Percentiles rank a stretch among this genome's conserved stretches.
phyloP scores from a whole-genome alignment of 1,284 basidiomycete species.

The Cutaneotrichosporon sp. region DNA sequence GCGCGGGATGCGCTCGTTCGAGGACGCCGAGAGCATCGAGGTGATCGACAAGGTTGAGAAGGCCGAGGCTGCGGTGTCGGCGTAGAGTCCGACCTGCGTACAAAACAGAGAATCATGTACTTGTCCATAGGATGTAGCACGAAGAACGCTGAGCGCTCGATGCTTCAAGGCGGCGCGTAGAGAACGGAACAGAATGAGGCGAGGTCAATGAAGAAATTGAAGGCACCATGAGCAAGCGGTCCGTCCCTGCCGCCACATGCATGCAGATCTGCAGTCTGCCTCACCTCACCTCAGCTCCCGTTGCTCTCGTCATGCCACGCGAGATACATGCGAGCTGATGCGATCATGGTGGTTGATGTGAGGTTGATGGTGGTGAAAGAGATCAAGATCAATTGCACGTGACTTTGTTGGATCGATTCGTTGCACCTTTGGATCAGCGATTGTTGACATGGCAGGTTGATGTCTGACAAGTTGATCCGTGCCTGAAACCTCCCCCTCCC shows the following conservation, averaged over 20 bases:
- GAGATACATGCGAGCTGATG: neutral
- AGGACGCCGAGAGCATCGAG: slow-evolving; percentile 51
- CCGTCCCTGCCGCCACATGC: neutral
- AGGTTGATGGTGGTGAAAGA: neutral
- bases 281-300: neutral
- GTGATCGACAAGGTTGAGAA: neutral
- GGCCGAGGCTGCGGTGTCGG: neutral
- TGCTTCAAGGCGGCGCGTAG: too few species aligned
- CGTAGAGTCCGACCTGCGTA: neutral
- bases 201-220: too few species aligned
- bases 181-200: too few species aligned
- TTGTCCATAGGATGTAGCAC: neutral
- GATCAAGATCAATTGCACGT: slow-evolving; percentile 1
- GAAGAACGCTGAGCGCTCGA: neutral
- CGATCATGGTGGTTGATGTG: neutral
- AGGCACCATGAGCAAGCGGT: too few species aligned
- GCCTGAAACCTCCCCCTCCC: neutral
- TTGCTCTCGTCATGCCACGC: neutral
- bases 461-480: neutral
- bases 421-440: neutral
- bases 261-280: neutral
- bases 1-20: slow-evolving; percentile 84
- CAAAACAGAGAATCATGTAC: neutral
- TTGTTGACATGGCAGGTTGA: neutral
- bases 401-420: slow-evolving; percentile 3